phyloP scores from a whole-genome alignment of 2,329 filamentous ascomycete species.

The Pseudophaeomoniella oleicola region DNA sequence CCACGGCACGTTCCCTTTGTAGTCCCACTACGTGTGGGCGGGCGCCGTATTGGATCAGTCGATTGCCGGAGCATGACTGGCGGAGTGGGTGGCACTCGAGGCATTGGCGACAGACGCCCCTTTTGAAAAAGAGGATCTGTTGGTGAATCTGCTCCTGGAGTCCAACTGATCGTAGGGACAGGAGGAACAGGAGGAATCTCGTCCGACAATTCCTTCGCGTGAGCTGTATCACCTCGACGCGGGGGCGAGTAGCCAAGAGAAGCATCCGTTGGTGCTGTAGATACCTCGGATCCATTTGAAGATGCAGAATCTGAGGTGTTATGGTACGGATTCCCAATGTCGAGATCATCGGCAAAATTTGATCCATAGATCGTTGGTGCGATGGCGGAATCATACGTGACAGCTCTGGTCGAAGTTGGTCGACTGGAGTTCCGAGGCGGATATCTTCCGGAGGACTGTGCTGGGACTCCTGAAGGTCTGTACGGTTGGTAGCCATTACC shows the following conservation, averaged over 20 bases:
- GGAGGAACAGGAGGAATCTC: slow-evolving; percentile 6
- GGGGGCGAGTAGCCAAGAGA: slow-evolving; percentile 32
- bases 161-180: slow-evolving; percentile 4
- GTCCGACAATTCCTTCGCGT: neutral
- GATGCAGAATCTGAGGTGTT: slow-evolving; percentile 49
- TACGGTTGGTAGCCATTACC: slow-evolving; percentile 7
- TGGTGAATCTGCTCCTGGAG: slow-evolving; percentile 25
- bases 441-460: neutral
- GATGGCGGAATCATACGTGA: neutral
- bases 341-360: slow-evolving; percentile 46
- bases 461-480: slow-evolving; percentile 7
- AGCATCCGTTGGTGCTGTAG: slow-evolving; percentile 44
- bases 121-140: slow-evolving; percentile 30
- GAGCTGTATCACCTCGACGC: neutral
- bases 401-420: neutral
- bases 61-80: slow-evolving; percentile 12
- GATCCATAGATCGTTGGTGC: neutral
- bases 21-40: slow-evolving; percentile 20
- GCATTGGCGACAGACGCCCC: slow-evolving; percentile 22
- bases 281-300: slow-evolving; percentile 48
- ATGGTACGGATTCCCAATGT: slow-evolving; percentile 49
- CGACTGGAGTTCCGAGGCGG: neutral
- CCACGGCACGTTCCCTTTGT: slow-evolving; percentile 69
- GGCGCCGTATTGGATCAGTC: slow-evolving; percentile 22
- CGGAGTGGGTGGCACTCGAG: slow-evolving; percentile 2